phyloP scores from a whole-genome alignment of 192 early-diverging fungal species.

The Podila horticola region DNA sequence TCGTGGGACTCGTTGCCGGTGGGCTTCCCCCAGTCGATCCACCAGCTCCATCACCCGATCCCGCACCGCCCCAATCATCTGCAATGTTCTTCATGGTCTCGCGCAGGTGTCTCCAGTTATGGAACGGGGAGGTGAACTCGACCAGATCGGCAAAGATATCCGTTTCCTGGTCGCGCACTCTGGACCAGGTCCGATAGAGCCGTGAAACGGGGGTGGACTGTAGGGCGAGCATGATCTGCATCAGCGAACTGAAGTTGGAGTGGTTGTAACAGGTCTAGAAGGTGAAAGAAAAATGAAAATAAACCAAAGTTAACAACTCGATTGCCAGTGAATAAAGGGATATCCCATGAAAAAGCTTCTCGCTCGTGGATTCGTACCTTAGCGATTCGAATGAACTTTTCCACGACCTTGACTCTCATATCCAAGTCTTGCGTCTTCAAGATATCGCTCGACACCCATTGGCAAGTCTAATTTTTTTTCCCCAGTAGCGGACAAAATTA shows the following conservation, averaged over 20 bases:
- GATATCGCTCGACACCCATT: constrained; percentile 69
- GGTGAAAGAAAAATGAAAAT: background rate
- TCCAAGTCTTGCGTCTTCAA: constrained; percentile 53
- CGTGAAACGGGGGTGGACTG: constrained; percentile 65
- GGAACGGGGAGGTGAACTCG: constrained; percentile 62
- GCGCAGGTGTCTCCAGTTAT: constrained; percentile 68
- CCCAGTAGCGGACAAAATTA: too few relatives aligned
- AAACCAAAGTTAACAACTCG: background rate
- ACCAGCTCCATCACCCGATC: background rate
- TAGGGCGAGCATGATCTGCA: constrained; percentile 66
- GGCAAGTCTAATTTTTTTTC: constrained; percentile 40
- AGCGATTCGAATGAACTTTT: constrained; percentile 72
- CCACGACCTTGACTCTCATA: constrained; percentile 61
- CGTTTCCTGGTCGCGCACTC: constrained; percentile 52
- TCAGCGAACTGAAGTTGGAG: constrained; percentile 68
- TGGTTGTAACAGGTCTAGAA: constrained; percentile 65
- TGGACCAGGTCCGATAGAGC: constrained; percentile 65
- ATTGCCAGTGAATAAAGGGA: too few relatives aligned
- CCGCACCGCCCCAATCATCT: constrained; percentile 57
- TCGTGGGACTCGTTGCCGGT: background rate
- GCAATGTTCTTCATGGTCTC: constrained; percentile 64
- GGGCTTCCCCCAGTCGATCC: background rate
- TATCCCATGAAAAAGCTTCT: too few relatives aligned
- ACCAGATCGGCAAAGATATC: constrained; percentile 58
- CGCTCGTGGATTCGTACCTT: constrained; percentile 38